A percentile compares a stretch with the other conserved stretches of the same genome.
Evolutionary conservation across 768 basidiomycete species (phyloP).

Genomic region (Hemileccinum rubropunctum): DNA sequence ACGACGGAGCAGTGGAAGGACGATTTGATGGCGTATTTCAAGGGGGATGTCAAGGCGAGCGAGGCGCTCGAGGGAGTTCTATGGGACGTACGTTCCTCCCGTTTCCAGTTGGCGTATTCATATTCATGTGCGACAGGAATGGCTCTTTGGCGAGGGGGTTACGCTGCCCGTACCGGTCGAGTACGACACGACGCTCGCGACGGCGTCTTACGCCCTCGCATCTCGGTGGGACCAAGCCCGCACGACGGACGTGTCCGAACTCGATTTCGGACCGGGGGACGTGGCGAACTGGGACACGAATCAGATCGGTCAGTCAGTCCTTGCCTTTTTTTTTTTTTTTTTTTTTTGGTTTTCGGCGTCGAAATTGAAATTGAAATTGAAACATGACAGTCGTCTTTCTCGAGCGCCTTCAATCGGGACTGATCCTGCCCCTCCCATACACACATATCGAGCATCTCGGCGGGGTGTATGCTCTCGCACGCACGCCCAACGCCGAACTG

Average conservation of each 20-base stretch:
- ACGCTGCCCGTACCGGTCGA: slow-evolving; percentile 70
- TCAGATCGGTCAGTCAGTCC: slow-evolving; percentile 56
- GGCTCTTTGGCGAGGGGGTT: slow-evolving; percentile 79
- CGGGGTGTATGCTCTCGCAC: slow-evolving; percentile 41
- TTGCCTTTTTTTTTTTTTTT: no score
- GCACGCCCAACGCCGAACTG: slow-evolving; percentile 70
- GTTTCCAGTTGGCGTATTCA: neutral
- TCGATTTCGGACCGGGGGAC: slow-evolving; percentile 60
- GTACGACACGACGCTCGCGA: slow-evolving; percentile 72
- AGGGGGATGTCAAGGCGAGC: slow-evolving; percentile 52
- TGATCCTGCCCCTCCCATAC: slow-evolving; percentile 55
- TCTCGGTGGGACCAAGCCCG: slow-evolving; percentile 71
- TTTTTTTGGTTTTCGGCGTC: no score
- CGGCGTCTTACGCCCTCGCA: slow-evolving; percentile 69
- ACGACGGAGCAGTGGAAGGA: slow-evolving; percentile 81
- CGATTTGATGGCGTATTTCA: slow-evolving; percentile 73
- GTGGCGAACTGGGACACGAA: slow-evolving; percentile 64
- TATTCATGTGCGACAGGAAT: slow-evolving; percentile 49
- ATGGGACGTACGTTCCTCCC: slow-evolving; percentile 62
- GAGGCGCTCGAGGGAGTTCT: slow-evolving; percentile 65
- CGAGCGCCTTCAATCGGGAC: slow-evolving; percentile 59
- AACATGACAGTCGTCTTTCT: slow-evolving; percentile 92
- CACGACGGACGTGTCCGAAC: slow-evolving; percentile 39
- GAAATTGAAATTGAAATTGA: no score
- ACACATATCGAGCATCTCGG: slow-evolving; percentile 61